Base-by-base conservation (phyloP, 306 rosid species). In the Malus sieversii region DNA sequence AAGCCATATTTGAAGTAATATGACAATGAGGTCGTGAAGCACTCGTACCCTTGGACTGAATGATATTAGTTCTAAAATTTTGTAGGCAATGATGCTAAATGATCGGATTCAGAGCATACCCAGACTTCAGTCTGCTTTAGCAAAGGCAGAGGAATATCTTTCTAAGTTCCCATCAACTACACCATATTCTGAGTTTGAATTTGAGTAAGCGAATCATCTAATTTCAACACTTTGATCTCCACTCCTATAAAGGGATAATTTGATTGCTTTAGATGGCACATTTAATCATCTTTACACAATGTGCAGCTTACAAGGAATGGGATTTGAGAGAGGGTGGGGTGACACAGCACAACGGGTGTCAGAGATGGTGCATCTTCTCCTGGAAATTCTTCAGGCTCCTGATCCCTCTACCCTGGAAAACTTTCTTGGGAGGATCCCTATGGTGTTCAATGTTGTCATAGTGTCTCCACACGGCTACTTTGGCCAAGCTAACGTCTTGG, bases 401-500 rank as follows among this genome's bases (percentile, higher is more conserved):
- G 96, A 92, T 75, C 97, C 96, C 61, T 86, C 93, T n/a, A 82
- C 88, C 1, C 81, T 95, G 3, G 98, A 95, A 86, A 89, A 87
- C 71, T 92, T 92, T 79, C 93, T 95, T 68, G 98, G 97, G 51
- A 88, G 97, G 80, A 75, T 95, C 40, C 97, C 97, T 4, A 95
- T 95, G 98, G 92, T 92, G 80, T 95, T 92, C 78, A 85, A 90
- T 75, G 98, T 95, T 78, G 98, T 90, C 59, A 87, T 92, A 71
- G 81, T 95, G 65, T 95, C 98, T 80, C 96, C 96, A 23, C 97
- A 94, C 66, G 97, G 97, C 58, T 92, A 82, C 90, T 95, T 92
- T 71, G 97, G 96, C 73, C 98, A 95, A 85, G 97, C 96, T 75
- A 95, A 95, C 80, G 98, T 95, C 64, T 81, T 95, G 55, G 98